A percentile compares a stretch with the other conserved stretches of the same genome.
These are phyloP conservation scores for Microbotryum violaceum DNA, from an alignment of 1,284 basidiomycete species.

Conservation along the genomic window DNA sequence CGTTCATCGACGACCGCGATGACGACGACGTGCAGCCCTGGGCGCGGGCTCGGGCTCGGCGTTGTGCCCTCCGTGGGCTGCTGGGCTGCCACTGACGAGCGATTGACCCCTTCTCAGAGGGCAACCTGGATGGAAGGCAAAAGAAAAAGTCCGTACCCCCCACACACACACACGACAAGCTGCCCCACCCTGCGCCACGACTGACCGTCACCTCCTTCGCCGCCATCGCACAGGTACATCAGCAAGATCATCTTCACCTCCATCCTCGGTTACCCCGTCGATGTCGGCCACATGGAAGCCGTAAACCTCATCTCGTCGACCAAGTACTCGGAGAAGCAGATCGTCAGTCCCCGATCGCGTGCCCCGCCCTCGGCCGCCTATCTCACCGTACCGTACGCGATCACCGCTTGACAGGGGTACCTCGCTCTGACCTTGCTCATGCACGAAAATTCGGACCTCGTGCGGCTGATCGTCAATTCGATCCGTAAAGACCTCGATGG, in stretches of 20 bases:
- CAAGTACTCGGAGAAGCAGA: conserved; percentile 99
- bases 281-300: conserved; percentile 98
- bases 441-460: conserved; percentile 97
- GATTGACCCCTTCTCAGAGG: conserved; percentile 52
- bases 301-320: conserved; percentile 92
- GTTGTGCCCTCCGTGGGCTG: too few relatives aligned
- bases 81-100: too few relatives aligned
- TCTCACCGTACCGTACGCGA: not conserved
- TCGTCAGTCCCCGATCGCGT: conserved; percentile 53
- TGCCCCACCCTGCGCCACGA: not conserved
- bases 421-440: conserved; percentile 92
- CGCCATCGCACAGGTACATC: conserved; percentile 58
- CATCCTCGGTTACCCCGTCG: conserved; percentile 97
- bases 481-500: conserved; percentile 96
- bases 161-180: not conserved
- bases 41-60: too few relatives aligned
- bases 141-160: conserved; percentile 79
- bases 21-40: not conserved
- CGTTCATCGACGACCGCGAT: conserved; percentile 13
- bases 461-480: conserved; percentile 92
- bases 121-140: conserved; percentile 94
- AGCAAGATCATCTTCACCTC: conserved; percentile 98
- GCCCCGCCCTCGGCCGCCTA: not conserved
- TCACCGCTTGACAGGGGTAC: conserved; percentile 61
- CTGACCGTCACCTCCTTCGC: conserved; percentile 13